Percentiles rank a stretch among this genome's conserved stretches.
phyloP scores from a whole-genome alignment of 495 filamentous ascomycete species.

The Xylaria longipes region DNA sequence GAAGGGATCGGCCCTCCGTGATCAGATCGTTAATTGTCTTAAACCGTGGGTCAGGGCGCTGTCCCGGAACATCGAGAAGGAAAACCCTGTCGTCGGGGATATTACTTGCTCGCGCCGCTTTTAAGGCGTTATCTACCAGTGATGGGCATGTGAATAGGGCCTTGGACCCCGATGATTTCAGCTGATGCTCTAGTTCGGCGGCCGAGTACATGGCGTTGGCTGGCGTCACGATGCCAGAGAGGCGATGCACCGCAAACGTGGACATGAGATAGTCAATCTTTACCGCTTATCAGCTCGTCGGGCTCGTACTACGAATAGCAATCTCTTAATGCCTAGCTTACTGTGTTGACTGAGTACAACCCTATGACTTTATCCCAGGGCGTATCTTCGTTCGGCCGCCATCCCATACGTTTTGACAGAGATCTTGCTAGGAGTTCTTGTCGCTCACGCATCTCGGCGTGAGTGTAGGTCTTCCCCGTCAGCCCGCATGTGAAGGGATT shows the following conservation, averaged over 20 bases:
- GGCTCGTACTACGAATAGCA: background rate
- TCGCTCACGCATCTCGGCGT: conserved; percentile 68
- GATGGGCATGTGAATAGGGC: conserved; percentile 81
- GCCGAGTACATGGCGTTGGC: conserved; percentile 85
- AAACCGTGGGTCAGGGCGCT: conserved; percentile 60
- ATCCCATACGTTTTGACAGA: conserved; percentile 75
- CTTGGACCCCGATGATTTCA: conserved; percentile 76
- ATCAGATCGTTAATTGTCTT: conserved; percentile 77
- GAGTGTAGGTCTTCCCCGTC: conserved; percentile 73
- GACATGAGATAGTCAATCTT: conserved; percentile 84
- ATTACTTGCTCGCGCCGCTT: conserved; percentile 69
- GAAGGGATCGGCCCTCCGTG: conserved; percentile 65
- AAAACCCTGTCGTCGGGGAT: conserved; percentile 78
- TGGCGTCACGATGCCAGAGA: conserved; percentile 77
- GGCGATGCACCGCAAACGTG: conserved; percentile 75
- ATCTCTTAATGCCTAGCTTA: conserved; percentile 44
- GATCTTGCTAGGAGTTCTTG: conserved; percentile 73
- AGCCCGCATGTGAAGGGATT: conserved; percentile 85
- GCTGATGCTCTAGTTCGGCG: conserved; percentile 77
- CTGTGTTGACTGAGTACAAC: conserved; percentile 82
- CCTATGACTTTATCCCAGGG: conserved; percentile 88
- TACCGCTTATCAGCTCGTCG: background rate
- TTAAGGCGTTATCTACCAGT: conserved; percentile 71
- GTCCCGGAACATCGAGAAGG: conserved; percentile 71
- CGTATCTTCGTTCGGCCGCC: conserved; percentile 73